Evolutionary conservation across 2,329 filamentous ascomycete species (phyloP).

Genomic region (Sphaerulina musiva): DNA sequence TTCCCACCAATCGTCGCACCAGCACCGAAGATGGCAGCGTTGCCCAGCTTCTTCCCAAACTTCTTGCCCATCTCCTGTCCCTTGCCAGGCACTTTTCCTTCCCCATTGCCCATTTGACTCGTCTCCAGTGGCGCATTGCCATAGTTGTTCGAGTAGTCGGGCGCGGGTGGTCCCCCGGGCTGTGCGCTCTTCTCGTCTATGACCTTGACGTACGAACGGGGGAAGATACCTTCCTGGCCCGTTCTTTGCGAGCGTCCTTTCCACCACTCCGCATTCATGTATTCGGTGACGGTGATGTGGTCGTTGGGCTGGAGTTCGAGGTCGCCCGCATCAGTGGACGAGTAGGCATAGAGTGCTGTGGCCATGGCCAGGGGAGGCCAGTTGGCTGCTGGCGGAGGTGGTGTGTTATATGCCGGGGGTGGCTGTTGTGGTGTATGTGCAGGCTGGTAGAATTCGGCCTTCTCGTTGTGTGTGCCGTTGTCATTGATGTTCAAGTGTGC

Average conservation of each 20-base stretch:
- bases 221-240: slow-evolving; percentile 85
- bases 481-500: slow-evolving; percentile 33
- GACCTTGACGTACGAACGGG: slow-evolving; percentile 75
- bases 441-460: slow-evolving; percentile 36
- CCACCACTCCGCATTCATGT: slow-evolving; percentile 98
- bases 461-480: slow-evolving; percentile 30
- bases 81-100: slow-evolving; percentile 54
- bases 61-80: slow-evolving; percentile 24
- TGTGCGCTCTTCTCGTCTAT: slow-evolving; percentile 56
- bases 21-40: slow-evolving; percentile 81
- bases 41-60: slow-evolving; percentile 44
- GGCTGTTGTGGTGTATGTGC: slow-evolving; percentile 41
- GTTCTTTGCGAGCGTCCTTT: slow-evolving; percentile 80
- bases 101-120: slow-evolving; percentile 47
- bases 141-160: slow-evolving; percentile 53
- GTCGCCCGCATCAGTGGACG: slow-evolving; percentile 72
- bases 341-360: slow-evolving; percentile 77
- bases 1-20: slow-evolving; percentile 77
- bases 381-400: slow-evolving; percentile 42
- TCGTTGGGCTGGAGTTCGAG: slow-evolving; percentile 76
- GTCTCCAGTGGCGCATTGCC: slow-evolving; percentile 67
- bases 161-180: slow-evolving; percentile 36
- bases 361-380: slow-evolving; percentile 61
- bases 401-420: slow-evolving; percentile 50
- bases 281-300: slow-evolving; percentile 64